Conservation (phyloP, 2,329 filamentous ascomycete species). For the Teratosphaeria nubilosa region DNA sequence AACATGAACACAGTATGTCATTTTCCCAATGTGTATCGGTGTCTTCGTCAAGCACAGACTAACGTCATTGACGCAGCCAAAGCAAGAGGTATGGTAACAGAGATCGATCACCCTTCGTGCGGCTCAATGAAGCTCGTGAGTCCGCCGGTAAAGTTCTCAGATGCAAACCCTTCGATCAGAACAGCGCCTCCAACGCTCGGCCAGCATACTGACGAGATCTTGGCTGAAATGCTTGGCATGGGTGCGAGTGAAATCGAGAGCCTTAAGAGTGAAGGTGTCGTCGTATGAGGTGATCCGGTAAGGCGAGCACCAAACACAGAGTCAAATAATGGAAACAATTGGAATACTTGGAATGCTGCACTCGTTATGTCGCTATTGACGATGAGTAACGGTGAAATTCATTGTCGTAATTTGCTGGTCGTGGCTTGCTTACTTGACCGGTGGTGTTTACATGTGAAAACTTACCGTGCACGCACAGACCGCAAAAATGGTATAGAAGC, state of each 20-base stretch:
- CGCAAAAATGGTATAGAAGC: neutral
- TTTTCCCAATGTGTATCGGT: neutral
- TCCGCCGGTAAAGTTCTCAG: constrained; percentile 88
- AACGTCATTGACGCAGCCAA: constrained; percentile 33
- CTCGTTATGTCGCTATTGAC: neutral
- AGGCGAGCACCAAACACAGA: neutral
- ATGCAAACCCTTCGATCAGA: constrained; percentile 65
- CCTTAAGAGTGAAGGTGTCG: constrained; percentile 56
- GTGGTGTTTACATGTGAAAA: neutral
- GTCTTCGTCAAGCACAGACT: neutral
- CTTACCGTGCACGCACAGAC: neutral
- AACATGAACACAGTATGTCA: constrained; percentile 66
- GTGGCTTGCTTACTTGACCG: neutral
- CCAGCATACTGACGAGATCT: constrained; percentile 73
- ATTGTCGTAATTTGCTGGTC: neutral
- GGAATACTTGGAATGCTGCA: neutral
- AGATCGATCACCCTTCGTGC: constrained; percentile 73
- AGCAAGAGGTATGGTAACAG: constrained; percentile 80
- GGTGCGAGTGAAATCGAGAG: constrained; percentile 47
- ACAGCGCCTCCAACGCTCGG: constrained; percentile 75
- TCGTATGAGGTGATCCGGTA: constrained; percentile 36
- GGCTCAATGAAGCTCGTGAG: constrained; percentile 85
- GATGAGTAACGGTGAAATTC: too few relatives aligned
- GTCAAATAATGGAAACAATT: neutral
- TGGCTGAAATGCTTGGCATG: constrained; percentile 54